These are phyloP conservation scores for Erucastrum elatum DNA, from an alignment of 345 rosid species.

Conservation along the genomic window DNA sequence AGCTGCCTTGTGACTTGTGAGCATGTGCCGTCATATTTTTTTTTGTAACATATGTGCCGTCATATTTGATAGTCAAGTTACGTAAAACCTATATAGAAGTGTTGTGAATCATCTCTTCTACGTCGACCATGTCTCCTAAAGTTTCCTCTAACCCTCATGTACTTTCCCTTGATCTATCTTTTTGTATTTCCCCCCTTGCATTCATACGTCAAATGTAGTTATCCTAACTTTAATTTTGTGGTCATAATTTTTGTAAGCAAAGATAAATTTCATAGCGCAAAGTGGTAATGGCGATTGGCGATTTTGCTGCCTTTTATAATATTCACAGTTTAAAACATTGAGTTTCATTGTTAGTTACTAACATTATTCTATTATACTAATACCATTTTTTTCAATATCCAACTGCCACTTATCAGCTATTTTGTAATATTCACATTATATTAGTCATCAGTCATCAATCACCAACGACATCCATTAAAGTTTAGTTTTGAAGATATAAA, in stretches of 20 bases:
- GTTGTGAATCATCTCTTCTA: constrained; percentile 32
- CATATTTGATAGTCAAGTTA: constrained; percentile 20
- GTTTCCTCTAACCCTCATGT: constrained; percentile 1
- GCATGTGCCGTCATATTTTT: constrained; percentile 22
- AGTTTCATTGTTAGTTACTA: too few relatives aligned
- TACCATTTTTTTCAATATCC: neutral
- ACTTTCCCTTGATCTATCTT: neutral
- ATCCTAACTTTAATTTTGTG: neutral
- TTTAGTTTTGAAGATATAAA: too few relatives aligned
- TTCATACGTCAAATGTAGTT: neutral
- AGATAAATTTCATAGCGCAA: too few relatives aligned
- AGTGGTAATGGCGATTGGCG: too few relatives aligned
- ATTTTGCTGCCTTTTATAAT: too few relatives aligned
- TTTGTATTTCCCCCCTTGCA: neutral
- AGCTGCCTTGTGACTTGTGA: constrained; percentile 18
- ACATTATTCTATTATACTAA: too few relatives aligned
- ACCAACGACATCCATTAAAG: neutral
- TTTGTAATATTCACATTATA: neutral
- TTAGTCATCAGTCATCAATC: neutral
- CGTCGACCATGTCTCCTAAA: constrained; percentile 32
- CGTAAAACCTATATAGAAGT: neutral
- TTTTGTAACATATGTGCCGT: neutral
- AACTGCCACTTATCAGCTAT: neutral
- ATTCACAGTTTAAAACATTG: too few relatives aligned
- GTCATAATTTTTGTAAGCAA: neutral